Base-by-base conservation (phyloP, 2,329 filamentous ascomycete genomes). In the Exserohilum turcica region DNA sequence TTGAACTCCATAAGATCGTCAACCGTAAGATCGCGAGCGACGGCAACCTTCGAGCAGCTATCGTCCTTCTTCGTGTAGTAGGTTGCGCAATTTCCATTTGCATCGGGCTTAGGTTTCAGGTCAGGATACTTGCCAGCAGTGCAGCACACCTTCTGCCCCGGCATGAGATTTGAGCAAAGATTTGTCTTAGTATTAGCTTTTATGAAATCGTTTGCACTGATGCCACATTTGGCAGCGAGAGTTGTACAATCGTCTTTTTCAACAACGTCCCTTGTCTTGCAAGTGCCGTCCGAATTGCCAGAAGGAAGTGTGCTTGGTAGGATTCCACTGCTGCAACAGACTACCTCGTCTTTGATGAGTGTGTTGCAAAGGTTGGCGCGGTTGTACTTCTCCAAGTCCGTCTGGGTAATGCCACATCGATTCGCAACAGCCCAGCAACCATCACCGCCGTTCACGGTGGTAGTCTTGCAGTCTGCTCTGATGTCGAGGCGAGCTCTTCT, bases 101-200 rank as follows among this genome's bases (percentile, higher is more conserved):
- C 16, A 15, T 56, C 36, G 1, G 47, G 52, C 36, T 56, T 60
- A 7, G 54, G 57, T 27, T 42, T 57, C 0, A 54, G 24, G 29
- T 61, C 53, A 8, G 53, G 59, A 6, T 27, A 12, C 4, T 43
- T 57, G 7, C 60, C 56, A 16, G 10, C 28, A 2, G 47, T 49
- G 31, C 57, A 62, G 35, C 57, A 60, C 24, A 60, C 59, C 3
- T 44, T 31, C 15, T 61, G 48, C 0, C 50, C 49, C 19, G 8
- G 8, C 2, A 12, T 16, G 2, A 44, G 6, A 1, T n/a, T 27
- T 5, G 15, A 19, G 18, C 29, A 44, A 6, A 35, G 29, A 18
- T 32, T 15, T 0, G 28, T 21, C 8, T 33, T 31, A 7, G 42
- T 21, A 12, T 44, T 44, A 5, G 29, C 18, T 13, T 24, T 33